Percentiles rank a stretch among this genome's conserved stretches.
Conservation (phyloP, 257 asterid genomes). For the Rhazya stricta region DNA sequence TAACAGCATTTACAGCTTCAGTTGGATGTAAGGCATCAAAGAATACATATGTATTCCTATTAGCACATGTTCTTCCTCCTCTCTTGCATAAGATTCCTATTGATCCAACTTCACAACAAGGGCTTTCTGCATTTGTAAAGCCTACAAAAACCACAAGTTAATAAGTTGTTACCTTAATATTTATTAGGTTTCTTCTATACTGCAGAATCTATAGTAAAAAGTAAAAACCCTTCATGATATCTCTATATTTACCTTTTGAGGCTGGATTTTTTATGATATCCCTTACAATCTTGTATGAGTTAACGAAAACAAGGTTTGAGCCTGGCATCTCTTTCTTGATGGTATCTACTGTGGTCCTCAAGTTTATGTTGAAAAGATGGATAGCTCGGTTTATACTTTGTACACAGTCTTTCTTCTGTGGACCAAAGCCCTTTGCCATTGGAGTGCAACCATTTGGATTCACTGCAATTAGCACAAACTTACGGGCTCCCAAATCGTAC, state of each 20-base stretch:
- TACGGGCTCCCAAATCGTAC: constrained; percentile 61
- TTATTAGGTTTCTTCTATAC: not conserved
- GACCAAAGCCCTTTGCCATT: constrained; percentile 30
- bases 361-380: constrained; percentile 41
- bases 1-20: constrained; percentile 49
- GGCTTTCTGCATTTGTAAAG: constrained; percentile 28
- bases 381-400: constrained; percentile 36
- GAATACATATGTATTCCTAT: constrained; percentile 40
- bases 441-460: constrained; percentile 81
- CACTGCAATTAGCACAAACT: constrained; percentile 56
- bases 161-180: not conserved
- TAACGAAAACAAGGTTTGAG: constrained; percentile 49
- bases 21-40: constrained; percentile 81
- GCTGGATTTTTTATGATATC: constrained; percentile 47
- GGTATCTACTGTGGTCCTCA: constrained; percentile 39
- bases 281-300: constrained; percentile 47
- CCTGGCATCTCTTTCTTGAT: constrained; percentile 49
- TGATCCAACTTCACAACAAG: constrained; percentile 53
- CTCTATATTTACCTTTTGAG: constrained; percentile 32
- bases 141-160: constrained; percentile 25
- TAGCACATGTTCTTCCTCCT: constrained; percentile 45
- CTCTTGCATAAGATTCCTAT: constrained; percentile 47
- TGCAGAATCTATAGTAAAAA: not conserved
- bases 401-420: constrained; percentile 33
- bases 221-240: not conserved